These are phyloP conservation scores for Pharnaceum exiguum DNA, from an alignment of 148 eudicot species.

Conservation along the genomic window DNA sequence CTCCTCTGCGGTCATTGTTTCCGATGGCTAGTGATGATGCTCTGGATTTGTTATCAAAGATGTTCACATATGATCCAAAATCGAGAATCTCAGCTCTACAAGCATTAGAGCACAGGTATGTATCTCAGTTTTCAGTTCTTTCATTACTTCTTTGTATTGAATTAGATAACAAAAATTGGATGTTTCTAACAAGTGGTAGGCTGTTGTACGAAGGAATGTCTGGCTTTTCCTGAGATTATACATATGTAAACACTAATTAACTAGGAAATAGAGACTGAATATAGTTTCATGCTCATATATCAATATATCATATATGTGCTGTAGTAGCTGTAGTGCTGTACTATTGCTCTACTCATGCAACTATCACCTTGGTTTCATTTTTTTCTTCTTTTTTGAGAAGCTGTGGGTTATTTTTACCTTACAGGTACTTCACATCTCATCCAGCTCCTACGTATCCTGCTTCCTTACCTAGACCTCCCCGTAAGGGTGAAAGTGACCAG, in stretches of 20 bases:
- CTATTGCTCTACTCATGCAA: no score
- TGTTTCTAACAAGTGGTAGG: not conserved
- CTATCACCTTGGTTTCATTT: no score
- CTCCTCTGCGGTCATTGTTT: slow-evolving; percentile 73
- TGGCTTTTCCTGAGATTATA: no score
- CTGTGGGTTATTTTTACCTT: not conserved
- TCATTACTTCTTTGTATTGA: not conserved
- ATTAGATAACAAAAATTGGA: not conserved
- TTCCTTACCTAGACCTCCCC: slow-evolving; percentile 76
- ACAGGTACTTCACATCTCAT: slow-evolving; percentile 77
- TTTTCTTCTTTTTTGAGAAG: not conserved
- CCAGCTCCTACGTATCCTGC: slow-evolving; percentile 84
- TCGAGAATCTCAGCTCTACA: slow-evolving; percentile 81
- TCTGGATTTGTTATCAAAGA: slow-evolving; percentile 82
- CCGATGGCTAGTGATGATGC: slow-evolving; percentile 98
- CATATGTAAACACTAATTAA: no score
- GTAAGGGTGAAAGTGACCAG: slow-evolving; percentile 52
- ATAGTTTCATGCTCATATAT: no score
- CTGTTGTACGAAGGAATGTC: no score
- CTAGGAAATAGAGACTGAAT: no score
- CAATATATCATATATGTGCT: no score
- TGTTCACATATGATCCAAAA: slow-evolving; percentile 91
- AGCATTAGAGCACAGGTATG: slow-evolving; percentile 90
- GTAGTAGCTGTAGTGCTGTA: no score
- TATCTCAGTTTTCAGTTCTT: slow-evolving; percentile 1